Conservation (phyloP, 768 basidiomycete genomes). For the Plicaturopsis crispa region DNA sequence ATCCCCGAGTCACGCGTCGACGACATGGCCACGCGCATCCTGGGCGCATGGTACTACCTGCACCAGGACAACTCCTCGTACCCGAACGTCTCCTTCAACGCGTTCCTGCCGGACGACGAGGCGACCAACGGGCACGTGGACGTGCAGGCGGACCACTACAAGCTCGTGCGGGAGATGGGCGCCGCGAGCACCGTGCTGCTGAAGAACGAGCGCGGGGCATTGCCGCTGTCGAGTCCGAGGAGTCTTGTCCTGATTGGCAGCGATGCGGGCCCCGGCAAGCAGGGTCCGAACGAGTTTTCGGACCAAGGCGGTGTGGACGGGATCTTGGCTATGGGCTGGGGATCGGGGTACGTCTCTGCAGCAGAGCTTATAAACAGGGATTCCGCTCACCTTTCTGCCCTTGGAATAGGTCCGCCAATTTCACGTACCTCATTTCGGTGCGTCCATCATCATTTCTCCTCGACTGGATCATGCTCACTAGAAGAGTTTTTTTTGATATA, state of each 20-base stretch:
- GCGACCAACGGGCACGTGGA: constrained; percentile 53
- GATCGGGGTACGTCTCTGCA: constrained; percentile 47
- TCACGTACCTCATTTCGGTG: constrained; percentile 74
- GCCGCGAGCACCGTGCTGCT: constrained; percentile 68
- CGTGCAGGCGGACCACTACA: constrained; percentile 63
- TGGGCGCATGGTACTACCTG: constrained; percentile 64
- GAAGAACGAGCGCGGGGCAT: constrained; percentile 53
- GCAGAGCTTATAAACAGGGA: neutral
- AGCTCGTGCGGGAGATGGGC: constrained; percentile 65
- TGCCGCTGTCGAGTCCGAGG: constrained; percentile 55
- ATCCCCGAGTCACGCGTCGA: constrained; percentile 59
- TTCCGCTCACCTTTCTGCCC: constrained; percentile 1
- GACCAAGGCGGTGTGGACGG: constrained; percentile 62
- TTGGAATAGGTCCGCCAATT: constrained; percentile 47
- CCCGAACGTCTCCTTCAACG: constrained; percentile 67
- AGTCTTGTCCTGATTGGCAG: constrained; percentile 59
- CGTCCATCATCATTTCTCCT: constrained; percentile 13
- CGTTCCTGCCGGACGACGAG: constrained; percentile 44
- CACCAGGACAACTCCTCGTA: constrained; percentile 55
- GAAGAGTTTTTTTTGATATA: neutral
- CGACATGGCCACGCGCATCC: constrained; percentile 79
- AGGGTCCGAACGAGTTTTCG: constrained; percentile 64
- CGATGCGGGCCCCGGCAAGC: constrained; percentile 51
- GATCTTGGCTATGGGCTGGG: constrained; percentile 89
- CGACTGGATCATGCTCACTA: neutral